These are phyloP conservation scores for Luffa aegyptiaca DNA, from an alignment of 306 rosid species.

Conservation along the genomic window DNA sequence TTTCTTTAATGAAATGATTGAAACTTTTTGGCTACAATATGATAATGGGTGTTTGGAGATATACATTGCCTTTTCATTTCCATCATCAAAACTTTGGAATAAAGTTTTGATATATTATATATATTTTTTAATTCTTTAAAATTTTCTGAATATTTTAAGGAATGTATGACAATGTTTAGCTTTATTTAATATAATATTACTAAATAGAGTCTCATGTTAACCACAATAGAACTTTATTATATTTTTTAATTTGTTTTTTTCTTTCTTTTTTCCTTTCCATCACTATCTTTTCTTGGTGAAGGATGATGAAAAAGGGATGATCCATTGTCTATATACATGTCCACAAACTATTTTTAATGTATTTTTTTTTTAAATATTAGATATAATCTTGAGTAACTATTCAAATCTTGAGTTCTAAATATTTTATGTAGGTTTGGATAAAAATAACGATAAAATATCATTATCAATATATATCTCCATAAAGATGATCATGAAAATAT, in stretches of 20 bases:
- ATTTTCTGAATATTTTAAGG: background rate
- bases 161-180: background rate
- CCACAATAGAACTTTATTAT: background rate
- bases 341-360: background rate
- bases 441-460: no score
- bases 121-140: background rate
- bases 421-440: no score
- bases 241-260: background rate
- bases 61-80: background rate
- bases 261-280: background rate
- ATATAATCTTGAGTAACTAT: no score
- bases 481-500: no score
- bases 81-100: background rate
- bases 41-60: background rate
- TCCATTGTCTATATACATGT: background rate
- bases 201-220: background rate
- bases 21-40: slow-evolving; percentile 7
- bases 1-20: slow-evolving; percentile 11
- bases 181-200: background rate
- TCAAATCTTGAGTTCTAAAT: no score
- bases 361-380: no score
- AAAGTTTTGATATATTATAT: background rate
- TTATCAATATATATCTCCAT: no score
- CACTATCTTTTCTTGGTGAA: background rate
- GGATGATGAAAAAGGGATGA: background rate